Percentiles rank a stretch among this genome's conserved stretches.
Evolutionary conservation across 345 rosid genomes (phyloP).

Genomic region (Microthlaspi erraticum): DNA sequence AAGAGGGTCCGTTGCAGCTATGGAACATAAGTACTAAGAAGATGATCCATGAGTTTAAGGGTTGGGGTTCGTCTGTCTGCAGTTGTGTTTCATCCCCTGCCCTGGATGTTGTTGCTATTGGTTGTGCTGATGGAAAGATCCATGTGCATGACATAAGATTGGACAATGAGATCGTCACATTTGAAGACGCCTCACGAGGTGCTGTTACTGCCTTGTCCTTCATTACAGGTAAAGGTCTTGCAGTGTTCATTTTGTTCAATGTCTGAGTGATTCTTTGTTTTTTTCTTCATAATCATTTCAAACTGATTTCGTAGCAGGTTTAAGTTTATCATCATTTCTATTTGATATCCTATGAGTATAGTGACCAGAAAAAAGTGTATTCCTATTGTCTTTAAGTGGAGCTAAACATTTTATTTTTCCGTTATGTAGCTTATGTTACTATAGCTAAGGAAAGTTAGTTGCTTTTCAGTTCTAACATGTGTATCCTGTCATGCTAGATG

Average conservation of each 20-base stretch:
- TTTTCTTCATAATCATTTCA: background rate
- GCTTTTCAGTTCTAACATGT: conserved; percentile 16
- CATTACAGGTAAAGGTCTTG: conserved; percentile 63
- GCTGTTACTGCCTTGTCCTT: conserved; percentile 85
- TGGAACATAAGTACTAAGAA: conserved; percentile 95
- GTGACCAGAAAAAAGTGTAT: background rate
- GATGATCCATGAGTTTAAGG: conserved; percentile 77
- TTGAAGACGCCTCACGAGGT: conserved; percentile 80
- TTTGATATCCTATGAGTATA: background rate
- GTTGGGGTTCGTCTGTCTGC: conserved; percentile 77
- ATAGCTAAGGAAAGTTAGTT: conserved; percentile 3
- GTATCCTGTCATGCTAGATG: conserved; percentile 60
- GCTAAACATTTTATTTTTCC: no score
- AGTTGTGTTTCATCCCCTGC: conserved; percentile 95
- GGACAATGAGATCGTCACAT: conserved; percentile 78
- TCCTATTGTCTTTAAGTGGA: background rate
- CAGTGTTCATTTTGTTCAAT: conserved; percentile 1
- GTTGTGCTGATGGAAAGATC: conserved; percentile 93
- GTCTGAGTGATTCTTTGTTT: background rate
- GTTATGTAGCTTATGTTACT: conserved; percentile 3
- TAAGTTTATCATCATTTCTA: background rate
- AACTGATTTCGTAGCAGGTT: background rate
- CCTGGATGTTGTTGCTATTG: conserved; percentile 89
- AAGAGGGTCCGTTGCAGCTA: conserved; percentile 86
- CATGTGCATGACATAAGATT: conserved; percentile 79